Base-by-base conservation (phyloP, 768 basidiomycete species). In the Trametes sanguinea region DNA sequence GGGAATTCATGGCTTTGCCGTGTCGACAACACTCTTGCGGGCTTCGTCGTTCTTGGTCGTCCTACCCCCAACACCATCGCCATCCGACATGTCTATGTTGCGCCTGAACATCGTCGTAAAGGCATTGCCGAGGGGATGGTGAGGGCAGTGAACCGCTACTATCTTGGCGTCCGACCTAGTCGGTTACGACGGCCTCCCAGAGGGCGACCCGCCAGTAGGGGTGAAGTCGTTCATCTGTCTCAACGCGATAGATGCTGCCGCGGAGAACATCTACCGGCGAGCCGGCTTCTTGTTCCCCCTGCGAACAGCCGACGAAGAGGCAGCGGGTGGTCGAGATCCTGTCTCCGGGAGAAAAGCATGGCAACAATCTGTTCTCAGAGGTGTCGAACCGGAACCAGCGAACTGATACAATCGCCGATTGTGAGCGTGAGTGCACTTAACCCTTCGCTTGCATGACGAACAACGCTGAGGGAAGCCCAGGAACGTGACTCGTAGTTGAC, bases 51-150 rank as follows among this genome's bases (percentile, higher is more conserved):
- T 16, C 27, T 40, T 8, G 57, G 57, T 37, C 48, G 57, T 10
- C 27, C 27, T 6, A 60, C 29, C 13, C 44, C 42, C 3, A 40
- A 33, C 43, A 40, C 51, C 8, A 61, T 68, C n/a, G 63, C 65
- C 45, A 60, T 69, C 45, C 60, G 66, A 0, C 64, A 65, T 46
- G 65, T 71, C 9, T 68, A 65, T 39, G 61, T 67, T 29, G 40
- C 55, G 1, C 61, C 67, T 0, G n/a, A 37, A 2, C 55, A 64
- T 43, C 64, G 67, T 7, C 62, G 65, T 14, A 56, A 62, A 30
- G 68, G 66, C 16, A 58, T 68, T 17, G 68, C 66, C 5, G 67
- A 63, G 39, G 56, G 65, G 13, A 57, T 69, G 61, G 61, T 67
- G 10, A 33, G 62, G 0, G 61, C 67, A 2, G 17, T 69, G 16